Evolutionary conservation across 208 protist species (phyloP).

Genomic region (Trypanosoma rangeli): DNA sequence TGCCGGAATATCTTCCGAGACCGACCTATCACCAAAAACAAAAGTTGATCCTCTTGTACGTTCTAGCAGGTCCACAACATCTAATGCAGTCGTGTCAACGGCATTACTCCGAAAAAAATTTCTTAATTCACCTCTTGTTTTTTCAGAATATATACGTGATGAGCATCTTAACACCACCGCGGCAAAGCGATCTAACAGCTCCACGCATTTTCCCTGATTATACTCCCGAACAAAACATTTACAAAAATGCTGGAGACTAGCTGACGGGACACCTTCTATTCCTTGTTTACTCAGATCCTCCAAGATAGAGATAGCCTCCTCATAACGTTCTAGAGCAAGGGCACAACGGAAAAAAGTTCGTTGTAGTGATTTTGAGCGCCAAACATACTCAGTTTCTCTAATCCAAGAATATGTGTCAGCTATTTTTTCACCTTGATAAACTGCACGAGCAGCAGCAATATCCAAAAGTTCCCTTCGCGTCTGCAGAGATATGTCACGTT

Average conservation of each 20-base stretch:
- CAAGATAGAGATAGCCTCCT: constrained; percentile 24
- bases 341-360: constrained; percentile 28
- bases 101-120: constrained; percentile 16
- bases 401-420: constrained; percentile 24
- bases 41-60: constrained; percentile 1
- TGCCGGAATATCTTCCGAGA: background rate
- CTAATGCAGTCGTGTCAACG: constrained; percentile 22
- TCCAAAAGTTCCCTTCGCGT: constrained; percentile 33
- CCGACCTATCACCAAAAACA: constrained; percentile 1
- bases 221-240: constrained; percentile 23
- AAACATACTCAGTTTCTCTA: constrained; percentile 9
- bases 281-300: constrained; percentile 11
- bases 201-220: constrained; percentile 13
- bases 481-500: background rate
- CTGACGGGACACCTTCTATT: constrained; percentile 11
- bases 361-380: constrained; percentile 28
- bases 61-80: constrained; percentile 9
- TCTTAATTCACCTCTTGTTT: constrained; percentile 15
- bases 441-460: constrained; percentile 23
- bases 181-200: constrained; percentile 30
- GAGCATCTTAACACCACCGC: constrained; percentile 19
- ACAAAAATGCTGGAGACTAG: constrained; percentile 23
- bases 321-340: constrained; percentile 19
- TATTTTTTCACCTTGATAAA: constrained; percentile 30
- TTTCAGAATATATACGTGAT: constrained; percentile 16